Evolutionary conservation across 768 basidiomycete genomes (phyloP), one percentile per base, ranked within the genome.

Genomic region (Gyrodon lividus): DNA sequence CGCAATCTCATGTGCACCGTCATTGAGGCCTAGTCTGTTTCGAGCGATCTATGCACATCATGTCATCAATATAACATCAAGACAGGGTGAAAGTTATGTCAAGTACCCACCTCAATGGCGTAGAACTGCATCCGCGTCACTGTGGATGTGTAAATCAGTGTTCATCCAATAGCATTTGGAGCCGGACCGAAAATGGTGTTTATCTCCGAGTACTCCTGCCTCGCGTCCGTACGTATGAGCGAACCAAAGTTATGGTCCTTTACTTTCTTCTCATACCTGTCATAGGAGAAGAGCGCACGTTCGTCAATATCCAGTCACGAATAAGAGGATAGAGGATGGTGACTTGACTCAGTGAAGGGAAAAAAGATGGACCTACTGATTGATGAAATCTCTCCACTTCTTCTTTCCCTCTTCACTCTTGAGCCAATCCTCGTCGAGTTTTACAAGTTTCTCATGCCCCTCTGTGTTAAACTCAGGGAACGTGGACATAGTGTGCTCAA

Each of bases 201-300:
- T 28, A 76, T 80, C 75, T 98, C 89, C 10, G 81, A 83, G 69
- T 98, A 99, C 65, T 95, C 92, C 50, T 81, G 77, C 43, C 73
- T 75, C 33, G 87, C 79, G 62, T 97, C 82, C 42, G 81, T 86
- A 45, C 97, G 82, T 57, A 99, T 87, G 58, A 99, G 75, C 2
- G 92, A 98, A 17, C 97, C 97, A 71, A 98, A 98, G 77, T 98
- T 98, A 73, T 88, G 92, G 59, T 98, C 93, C 63, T 89, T 87
- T 48, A 98, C 76, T 63, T 87, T 89, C 52, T 88, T 85, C 72
- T 96, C 89, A 72, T 95, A 97, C 52, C 91, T 91, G 26, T 33
- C 52, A 31, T 17, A 17, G 31, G 51, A 45, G 35, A 57, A 45
- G 6, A 24, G 37, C 10, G 24, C 35, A 38, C 26, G 20, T 41